Base-by-base conservation (phyloP, 331 rosid species). In the Quercus phellos region DNA sequence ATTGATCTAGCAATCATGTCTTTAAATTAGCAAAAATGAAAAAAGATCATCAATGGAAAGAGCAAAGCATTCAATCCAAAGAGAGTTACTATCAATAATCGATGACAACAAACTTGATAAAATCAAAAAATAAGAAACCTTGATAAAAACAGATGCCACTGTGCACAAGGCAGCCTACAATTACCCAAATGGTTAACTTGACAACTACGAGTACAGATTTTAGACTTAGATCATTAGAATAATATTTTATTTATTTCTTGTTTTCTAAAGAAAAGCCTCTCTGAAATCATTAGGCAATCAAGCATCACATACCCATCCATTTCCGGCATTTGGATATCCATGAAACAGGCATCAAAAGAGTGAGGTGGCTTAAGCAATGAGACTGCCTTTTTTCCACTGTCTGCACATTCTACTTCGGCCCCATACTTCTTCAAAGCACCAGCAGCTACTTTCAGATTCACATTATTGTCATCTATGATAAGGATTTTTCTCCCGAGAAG, bases 321-420 rank as follows among this genome's bases (percentile, higher is more conserved):
- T 73, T 80, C 90, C 1, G 95, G 95, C 95, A 90, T 90, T 78
- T 90, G 93, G 51, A 90, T 85, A 80, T 90, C 91, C 95, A 90
- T 90, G 79, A 90, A 90, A 78, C 95, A 88, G 43, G 95, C 95
- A 74, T 88, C 88, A 64, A 88, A 88, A 43, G 50, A 56, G 77
- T 90, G 90, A 74, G 91, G 92, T 12, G 95, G 95, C 5, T 51
- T 80, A 71, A 90, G 91, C 72, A 73, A 51, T 32, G 78, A 69
- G 78, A 90, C 80, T 5, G 93, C 95, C 42, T 76, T 83, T 54
- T 32, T 60, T 26, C 93, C 95, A 30, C 85, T 83, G 79, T 80
- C 84, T 51, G 80, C 92, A 63, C 91, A 87, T 42, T 81, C 85
- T 75, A 90, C 92, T 1, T 83, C 89, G 46, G 95, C 95, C 60